Evolutionary conservation across 306 rosid species (phyloP).

Genomic region (Prunus salicina): DNA sequence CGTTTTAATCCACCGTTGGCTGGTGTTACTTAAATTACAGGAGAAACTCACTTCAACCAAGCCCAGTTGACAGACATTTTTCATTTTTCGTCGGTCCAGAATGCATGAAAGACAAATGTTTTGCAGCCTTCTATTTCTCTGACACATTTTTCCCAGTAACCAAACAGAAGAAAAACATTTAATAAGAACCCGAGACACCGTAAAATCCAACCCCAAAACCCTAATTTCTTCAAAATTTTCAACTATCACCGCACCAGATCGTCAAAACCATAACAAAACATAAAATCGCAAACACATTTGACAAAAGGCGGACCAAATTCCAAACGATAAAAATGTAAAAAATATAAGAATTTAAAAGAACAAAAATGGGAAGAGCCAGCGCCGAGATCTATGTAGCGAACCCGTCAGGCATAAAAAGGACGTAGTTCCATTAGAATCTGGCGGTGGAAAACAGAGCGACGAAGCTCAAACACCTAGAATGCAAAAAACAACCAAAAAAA

Average conservation of each 20-base stretch:
- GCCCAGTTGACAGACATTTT: neutral
- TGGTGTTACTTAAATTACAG: neutral
- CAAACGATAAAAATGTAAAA: neutral
- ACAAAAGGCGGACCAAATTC: neutral
- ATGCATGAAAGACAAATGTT: constrained; percentile 11
- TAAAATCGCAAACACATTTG: neutral
- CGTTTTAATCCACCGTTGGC: neutral
- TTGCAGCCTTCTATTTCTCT: neutral
- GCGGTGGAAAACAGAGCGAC: neutral
- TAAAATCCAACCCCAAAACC: constrained; percentile 7
- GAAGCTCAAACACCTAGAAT: constrained; percentile 8
- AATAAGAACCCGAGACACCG: neutral
- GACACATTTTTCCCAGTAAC: neutral
- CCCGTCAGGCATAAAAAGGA: constrained; percentile 11
- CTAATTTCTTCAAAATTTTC: constrained; percentile 1
- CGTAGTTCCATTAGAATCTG: constrained; percentile 17
- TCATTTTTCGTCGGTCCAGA: neutral
- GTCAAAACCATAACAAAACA: neutral
- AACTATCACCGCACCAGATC: neutral
- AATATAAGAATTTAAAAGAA: neutral
- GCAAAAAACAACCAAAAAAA: neutral
- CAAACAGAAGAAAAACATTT: neutral
- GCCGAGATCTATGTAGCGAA: constrained; percentile 34
- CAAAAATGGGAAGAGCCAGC: neutral
- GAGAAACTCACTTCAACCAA: neutral